Conservation (phyloP, 441 rosid genomes). For the Euphorbia corollata region DNA sequence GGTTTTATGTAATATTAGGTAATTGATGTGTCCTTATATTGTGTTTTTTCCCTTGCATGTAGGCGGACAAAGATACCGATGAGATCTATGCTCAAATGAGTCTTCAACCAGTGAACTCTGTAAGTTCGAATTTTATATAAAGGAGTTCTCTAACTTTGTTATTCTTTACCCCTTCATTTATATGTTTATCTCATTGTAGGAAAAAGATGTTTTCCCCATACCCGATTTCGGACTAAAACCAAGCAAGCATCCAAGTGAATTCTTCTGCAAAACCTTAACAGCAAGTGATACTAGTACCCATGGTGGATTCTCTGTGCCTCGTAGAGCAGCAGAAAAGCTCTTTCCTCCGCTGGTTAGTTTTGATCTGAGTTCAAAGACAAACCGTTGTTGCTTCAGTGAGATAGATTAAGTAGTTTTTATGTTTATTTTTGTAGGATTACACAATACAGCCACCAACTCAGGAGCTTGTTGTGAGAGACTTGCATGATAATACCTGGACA, state of each 20-base stretch:
- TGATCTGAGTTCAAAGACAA: neutral
- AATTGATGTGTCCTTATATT: neutral
- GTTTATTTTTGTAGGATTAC: conserved; percentile 46
- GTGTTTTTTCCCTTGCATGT: conserved; percentile 11
- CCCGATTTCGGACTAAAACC: conserved; percentile 78
- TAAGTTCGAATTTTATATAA: conserved; percentile 31
- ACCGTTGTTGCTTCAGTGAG: conserved; percentile 5
- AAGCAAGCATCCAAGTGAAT: conserved; percentile 82
- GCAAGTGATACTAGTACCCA: conserved; percentile 97
- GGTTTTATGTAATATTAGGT: neutral
- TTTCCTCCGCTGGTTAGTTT: conserved; percentile 73
- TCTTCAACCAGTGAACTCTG: conserved; percentile 85
- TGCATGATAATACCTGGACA: conserved; percentile 87
- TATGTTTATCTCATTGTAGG: conserved; percentile 32
- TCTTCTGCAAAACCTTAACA: conserved; percentile 87
- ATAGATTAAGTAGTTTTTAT: neutral
- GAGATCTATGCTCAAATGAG: conserved; percentile 95
- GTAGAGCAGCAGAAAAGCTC: conserved; percentile 96
- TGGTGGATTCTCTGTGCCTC: conserved; percentile 97
- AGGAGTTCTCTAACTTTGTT: neutral
- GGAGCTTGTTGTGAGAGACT: conserved; percentile 85
- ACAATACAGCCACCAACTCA: conserved; percentile 92
- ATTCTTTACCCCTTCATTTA: neutral
- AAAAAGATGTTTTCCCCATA: conserved; percentile 76
- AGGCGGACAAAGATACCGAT: conserved; percentile 92